Percentiles rank a stretch among this genome's conserved stretches.
These are phyloP conservation scores for Solanum piurae DNA, from an alignment of 257 asterid species.

Conservation along the genomic window DNA sequence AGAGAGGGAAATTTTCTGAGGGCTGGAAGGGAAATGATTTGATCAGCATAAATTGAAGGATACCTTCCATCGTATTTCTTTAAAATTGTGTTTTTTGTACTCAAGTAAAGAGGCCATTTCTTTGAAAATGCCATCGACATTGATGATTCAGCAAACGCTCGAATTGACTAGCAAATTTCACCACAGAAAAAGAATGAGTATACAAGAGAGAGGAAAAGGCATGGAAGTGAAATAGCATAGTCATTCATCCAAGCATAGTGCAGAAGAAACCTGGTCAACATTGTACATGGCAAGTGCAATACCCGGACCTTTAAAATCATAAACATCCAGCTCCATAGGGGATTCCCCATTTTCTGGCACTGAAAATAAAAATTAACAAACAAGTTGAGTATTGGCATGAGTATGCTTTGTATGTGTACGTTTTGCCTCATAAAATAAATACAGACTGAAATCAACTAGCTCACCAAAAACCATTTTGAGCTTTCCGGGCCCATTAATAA, in stretches of 20 bases:
- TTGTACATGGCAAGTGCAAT: slow-evolving; percentile 91
- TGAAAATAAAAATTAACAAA: slow-evolving; percentile 3
- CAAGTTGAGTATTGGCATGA: not conserved
- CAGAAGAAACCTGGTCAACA: slow-evolving; percentile 60
- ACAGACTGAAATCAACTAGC: slow-evolving; percentile 4
- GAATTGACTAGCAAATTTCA: slow-evolving; percentile 50
- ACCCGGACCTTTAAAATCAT: slow-evolving; percentile 80
- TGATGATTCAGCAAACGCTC: slow-evolving; percentile 91
- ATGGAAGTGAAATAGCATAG: not conserved
- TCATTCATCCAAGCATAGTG: not conserved
- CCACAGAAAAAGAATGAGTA: not conserved
- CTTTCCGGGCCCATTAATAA: slow-evolving; percentile 74
- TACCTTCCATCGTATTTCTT: slow-evolving; percentile 97
- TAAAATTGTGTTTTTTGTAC: slow-evolving; percentile 84
- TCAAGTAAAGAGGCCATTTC: slow-evolving; percentile 87
- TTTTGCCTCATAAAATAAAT: not conserved
- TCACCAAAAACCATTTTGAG: slow-evolving; percentile 86
- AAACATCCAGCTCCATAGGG: slow-evolving; percentile 50
- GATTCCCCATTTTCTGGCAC: slow-evolving; percentile 71
- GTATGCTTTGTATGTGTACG: not conserved
- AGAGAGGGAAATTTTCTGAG: not conserved
- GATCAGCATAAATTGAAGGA: not conserved
- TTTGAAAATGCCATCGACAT: slow-evolving; percentile 81
- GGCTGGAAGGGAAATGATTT: not conserved
- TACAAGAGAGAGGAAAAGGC: not conserved